Evolutionary conservation across 768 basidiomycete genomes (phyloP).

Genomic region (Phylloporus scabripes): DNA sequence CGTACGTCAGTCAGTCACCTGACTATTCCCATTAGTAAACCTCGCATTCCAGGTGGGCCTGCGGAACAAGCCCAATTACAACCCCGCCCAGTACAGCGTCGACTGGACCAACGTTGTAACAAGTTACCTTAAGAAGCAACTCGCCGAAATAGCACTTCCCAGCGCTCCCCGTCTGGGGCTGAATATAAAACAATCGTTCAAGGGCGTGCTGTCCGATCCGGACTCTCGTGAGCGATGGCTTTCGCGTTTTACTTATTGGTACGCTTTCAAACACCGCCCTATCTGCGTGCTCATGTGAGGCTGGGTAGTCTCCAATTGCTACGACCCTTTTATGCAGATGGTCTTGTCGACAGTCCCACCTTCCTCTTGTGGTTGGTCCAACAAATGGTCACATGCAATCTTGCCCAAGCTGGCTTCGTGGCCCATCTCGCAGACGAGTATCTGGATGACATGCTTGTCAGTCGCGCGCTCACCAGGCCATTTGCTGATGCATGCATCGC

Average conservation of each 20-base stretch:
- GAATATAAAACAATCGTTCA: conserved; percentile 82
- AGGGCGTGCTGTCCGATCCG: conserved; percentile 67
- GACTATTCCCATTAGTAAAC: not conserved
- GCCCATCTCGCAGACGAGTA: conserved; percentile 77
- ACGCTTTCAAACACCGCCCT: conserved; percentile 6
- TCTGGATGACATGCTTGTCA: conserved; percentile 58
- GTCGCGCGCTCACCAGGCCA: conserved; percentile 62
- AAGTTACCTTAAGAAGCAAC: conserved; percentile 76
- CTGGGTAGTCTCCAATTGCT: conserved; percentile 57
- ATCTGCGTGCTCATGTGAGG: not conserved
- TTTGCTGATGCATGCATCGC: conserved; percentile 66
- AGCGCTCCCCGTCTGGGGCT: conserved; percentile 70
- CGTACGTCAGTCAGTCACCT: conserved; percentile 33
- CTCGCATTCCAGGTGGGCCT: conserved; percentile 51
- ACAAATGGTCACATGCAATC: conserved; percentile 70
- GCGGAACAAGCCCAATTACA: conserved; percentile 73
- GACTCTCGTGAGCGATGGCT: conserved; percentile 74
- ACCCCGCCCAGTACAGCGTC: conserved; percentile 76
- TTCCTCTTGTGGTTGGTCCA: conserved; percentile 78
- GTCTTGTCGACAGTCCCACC: conserved; percentile 70
- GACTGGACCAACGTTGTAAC: conserved; percentile 84
- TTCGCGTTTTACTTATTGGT: conserved; percentile 77
- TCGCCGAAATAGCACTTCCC: conserved; percentile 73
- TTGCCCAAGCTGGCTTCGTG: conserved; percentile 77
- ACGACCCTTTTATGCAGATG: conserved; percentile 73